These are phyloP conservation scores for Chlorella sorokiniana DNA, from an alignment of 139 green algal genomes.

Conservation along the genomic window DNA sequence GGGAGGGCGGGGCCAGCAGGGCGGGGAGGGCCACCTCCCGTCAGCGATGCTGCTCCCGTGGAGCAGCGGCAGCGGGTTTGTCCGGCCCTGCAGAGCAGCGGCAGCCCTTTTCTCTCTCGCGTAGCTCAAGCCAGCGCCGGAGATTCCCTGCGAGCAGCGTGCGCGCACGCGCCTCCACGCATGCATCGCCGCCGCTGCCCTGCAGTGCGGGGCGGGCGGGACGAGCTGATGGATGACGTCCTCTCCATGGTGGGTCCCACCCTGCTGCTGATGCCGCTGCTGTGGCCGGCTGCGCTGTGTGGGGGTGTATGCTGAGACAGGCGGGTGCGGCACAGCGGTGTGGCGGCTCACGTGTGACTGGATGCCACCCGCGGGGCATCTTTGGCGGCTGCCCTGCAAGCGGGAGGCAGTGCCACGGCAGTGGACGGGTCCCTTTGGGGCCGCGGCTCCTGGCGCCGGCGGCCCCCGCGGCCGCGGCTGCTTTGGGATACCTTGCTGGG, in stretches of 20 bases:
- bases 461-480: no score
- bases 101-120: not conserved
- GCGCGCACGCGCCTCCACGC: not conserved
- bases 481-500: no score
- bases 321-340: no score
- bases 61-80: not conserved
- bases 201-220: slow-evolving; percentile 48
- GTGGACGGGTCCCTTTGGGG: no score
- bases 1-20: no score
- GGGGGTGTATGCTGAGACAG: not conserved
- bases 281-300: not conserved
- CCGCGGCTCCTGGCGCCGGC: no score
- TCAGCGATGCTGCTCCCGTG: not conserved
- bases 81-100: not conserved
- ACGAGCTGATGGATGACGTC: slow-evolving; percentile 60
- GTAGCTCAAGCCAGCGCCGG: no score
- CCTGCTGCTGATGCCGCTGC: not conserved
- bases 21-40: no score
- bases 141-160: not conserved
- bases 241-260: slow-evolving; percentile 47
- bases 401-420: no score
- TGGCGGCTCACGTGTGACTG: no score
- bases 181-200: not conserved
- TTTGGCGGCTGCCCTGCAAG: no score
- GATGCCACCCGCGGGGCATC: no score